Base-by-base conservation (phyloP, 75 land plant species). In the Selaginella moellendorffii region DNA sequence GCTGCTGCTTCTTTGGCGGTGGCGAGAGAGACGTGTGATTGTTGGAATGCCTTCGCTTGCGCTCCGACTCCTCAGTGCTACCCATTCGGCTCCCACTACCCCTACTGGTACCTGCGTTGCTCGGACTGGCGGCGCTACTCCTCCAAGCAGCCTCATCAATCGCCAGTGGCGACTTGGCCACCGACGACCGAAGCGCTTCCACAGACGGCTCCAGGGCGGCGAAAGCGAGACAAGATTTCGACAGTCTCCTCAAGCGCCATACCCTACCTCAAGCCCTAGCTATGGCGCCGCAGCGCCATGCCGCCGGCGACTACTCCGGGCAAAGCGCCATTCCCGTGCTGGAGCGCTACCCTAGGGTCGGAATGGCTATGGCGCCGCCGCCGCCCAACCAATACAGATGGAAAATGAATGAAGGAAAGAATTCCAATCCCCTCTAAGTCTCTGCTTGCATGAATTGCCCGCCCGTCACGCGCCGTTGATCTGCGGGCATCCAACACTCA, bases 41-140 rank as follows among this genome's bases (percentile, higher is more conserved):
- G 64, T 53, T 71, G 59, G 86, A 66, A 59, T 90, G 87, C 28
- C 92, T 90, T 36, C 97, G 80, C 69, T 90, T 90, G 67, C 85
- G 77, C 67, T 87, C 97, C 29, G 92, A 77, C 76, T 87, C 97
- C 29, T 86, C 97, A 10, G 92, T 82, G 72, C 96, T 89, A 68
- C 87, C 90, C 96, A 89, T 89, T 22, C 73, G 62, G 71, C 65
- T 36, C 5, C 14, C 14, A 5, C 5, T 14, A 14, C 46, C 14
- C 5, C 14, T 36, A 36, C 46, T 36, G 10, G 46, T 36, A 14
- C 46, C 46, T 36, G 46, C 46, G 10, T 14, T 5, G 46, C 14
- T 14, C 10, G 10, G 10, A 36, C 46, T 36, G 5, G 46, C 46
- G 10, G n/a, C n/a, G n/a, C n/a, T n/a, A n/a, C n/a, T n/a, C n/a